Conservation (phyloP, 257 asterid species). For the Lantana camara region DNA sequence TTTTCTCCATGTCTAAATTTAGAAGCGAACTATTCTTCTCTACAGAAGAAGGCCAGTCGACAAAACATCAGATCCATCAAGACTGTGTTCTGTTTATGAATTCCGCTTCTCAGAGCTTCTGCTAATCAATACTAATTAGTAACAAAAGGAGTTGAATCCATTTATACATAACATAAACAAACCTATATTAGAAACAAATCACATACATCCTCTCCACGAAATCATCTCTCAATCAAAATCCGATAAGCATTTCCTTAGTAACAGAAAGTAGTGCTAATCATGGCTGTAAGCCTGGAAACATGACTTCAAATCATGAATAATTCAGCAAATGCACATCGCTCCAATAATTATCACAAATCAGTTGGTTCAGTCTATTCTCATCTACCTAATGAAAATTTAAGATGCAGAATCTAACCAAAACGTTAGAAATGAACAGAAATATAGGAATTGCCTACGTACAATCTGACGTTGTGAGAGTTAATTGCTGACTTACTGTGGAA, state of each 20-base stretch:
- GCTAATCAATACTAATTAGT: not conserved
- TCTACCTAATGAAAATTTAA: not conserved
- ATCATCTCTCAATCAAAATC: not conserved
- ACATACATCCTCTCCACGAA: not conserved
- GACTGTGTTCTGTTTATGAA: not conserved
- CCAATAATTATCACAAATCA: not conserved
- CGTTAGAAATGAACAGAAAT: not conserved
- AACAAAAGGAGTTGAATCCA: not conserved
- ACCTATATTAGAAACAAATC: not conserved
- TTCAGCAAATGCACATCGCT: not conserved
- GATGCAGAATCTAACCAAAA: not conserved
- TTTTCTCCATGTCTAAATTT: not conserved
- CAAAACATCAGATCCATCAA: not conserved
- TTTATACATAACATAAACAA: not conserved
- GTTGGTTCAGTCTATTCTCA: not conserved
- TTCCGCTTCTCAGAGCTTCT: not conserved
- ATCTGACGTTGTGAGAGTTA: constrained; percentile 5
- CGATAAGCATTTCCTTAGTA: not conserved
- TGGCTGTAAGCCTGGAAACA: not conserved
- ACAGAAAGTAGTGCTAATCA: not conserved
- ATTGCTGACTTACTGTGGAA: constrained; percentile 22
- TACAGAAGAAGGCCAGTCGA: not conserved
- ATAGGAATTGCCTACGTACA: constrained; percentile 12
- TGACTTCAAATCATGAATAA: not conserved
- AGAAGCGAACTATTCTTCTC: not conserved